These are phyloP conservation scores for Lonicera japonica DNA, from an alignment of 129 eudicot species.

Conservation along the genomic window DNA sequence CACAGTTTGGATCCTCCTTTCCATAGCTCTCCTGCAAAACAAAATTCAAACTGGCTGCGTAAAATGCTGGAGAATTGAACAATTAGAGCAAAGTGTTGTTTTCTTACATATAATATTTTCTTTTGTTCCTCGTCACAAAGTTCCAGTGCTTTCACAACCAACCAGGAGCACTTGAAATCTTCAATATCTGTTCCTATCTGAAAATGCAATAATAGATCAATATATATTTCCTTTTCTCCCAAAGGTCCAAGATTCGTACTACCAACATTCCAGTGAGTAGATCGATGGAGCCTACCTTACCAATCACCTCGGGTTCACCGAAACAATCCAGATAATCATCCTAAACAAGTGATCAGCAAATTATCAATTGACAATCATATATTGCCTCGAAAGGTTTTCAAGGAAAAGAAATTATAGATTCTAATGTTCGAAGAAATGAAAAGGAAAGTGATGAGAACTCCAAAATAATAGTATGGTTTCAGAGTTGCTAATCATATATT, in stretches of 20 bases:
- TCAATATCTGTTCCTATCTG: constrained; percentile 89
- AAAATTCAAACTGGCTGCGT: constrained; percentile 2
- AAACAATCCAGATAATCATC: constrained; percentile 86
- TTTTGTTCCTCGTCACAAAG: constrained; percentile 68
- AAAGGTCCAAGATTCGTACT: background rate
- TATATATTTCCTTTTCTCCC: constrained; percentile 7
- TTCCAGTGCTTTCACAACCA: constrained; percentile 77
- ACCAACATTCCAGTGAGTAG: background rate
- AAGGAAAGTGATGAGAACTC: background rate
- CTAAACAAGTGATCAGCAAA: constrained; percentile 28
- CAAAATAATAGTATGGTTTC: no score
- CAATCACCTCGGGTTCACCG: constrained; percentile 78
- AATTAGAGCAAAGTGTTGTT: background rate
- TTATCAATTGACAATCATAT: background rate
- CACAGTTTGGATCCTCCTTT: constrained; percentile 62
- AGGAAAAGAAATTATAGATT: background rate
- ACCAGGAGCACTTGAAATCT: constrained; percentile 94
- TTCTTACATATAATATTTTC: constrained; percentile 54
- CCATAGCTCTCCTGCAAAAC: constrained; percentile 74
- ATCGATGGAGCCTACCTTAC: constrained; percentile 45
- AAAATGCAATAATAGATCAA: constrained; percentile 8
- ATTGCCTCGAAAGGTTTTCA: background rate
- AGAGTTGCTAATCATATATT: background rate
- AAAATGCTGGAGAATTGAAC: background rate
- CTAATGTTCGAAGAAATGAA: background rate